Base-by-base conservation (phyloP, 2,329 filamentous ascomycete species). In the Claviceps capensis region DNA sequence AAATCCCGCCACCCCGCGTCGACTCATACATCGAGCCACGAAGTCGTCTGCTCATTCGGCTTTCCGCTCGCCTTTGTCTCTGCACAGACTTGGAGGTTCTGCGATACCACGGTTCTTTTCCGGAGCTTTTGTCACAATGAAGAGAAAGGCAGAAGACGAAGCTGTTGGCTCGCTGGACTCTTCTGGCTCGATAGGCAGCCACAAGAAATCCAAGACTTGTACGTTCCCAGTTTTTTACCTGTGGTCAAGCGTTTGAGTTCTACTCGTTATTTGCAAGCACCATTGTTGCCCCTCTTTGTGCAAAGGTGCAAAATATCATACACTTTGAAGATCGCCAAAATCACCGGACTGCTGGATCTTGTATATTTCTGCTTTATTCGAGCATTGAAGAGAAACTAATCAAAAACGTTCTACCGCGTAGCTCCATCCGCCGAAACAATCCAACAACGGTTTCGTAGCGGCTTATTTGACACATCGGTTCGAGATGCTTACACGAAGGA, bases 401-500 rank as follows among this genome's bases (percentile, higher is more conserved):
- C 9, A 11, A 11, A 11, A 11, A 34, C 16, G 13, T 43, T 23
- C n/a, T 26, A 38, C 40, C 36, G n/a, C 47, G 9, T 37, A 78
- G 76, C 70, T 52, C 65, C 79, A 56, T 67, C 67, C 52, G 61
- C 67, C 49, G 68, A 74, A 16, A 74, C 78, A 48, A 74, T 78
- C 49, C 71, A 75, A 59, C 67, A 73, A 55, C 73, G 81, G 45
- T 88, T 88, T 64, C 77, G 81, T 51, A 71, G 75, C 50, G 82
- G 79, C 5, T 76, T 88, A 41, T 86, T 88, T 63, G 77, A 82
- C 58, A 64, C 75, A 51, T 60, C 74, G 23, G 73, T 79, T 37
- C 73, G 85, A 54, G 61, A 75, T 53, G 65, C 73, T 37, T 86
- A 87, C 66, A 79, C 77, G 9, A 62, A 70, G 19, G 73, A 77